Evolutionary conservation across 345 rosid species (phyloP).

Genomic region (Lumnitzera littorea): DNA sequence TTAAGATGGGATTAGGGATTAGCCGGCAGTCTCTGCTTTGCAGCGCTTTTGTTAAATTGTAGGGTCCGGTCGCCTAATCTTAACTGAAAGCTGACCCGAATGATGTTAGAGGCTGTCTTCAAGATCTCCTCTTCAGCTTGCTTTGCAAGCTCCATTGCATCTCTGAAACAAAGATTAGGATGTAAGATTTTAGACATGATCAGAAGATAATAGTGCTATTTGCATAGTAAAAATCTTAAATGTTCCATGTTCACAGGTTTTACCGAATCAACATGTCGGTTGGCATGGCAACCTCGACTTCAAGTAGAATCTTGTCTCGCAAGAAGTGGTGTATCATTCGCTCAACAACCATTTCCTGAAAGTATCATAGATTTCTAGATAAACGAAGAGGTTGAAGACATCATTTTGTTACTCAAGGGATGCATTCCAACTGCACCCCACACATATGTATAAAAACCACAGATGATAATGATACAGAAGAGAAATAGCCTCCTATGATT

Average conservation of each 20-base stretch:
- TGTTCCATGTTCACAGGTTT: neutral
- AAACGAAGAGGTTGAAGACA: too few relatives aligned
- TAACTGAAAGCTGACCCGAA: constrained; percentile 47
- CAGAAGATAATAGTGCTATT: neutral
- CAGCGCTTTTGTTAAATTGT: neutral
- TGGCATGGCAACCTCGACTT: constrained; percentile 40
- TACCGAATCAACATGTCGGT: constrained; percentile 25
- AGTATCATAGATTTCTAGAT: neutral
- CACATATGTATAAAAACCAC: too few relatives aligned
- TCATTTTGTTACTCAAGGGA: too few relatives aligned
- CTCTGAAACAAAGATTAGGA: constrained; percentile 21
- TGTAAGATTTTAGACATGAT: neutral
- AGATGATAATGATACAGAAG: too few relatives aligned
- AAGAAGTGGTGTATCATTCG: constrained; percentile 56
- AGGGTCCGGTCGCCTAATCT: constrained; percentile 40
- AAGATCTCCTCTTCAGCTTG: constrained; percentile 49
- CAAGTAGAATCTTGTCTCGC: constrained; percentile 56
- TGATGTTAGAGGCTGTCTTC: constrained; percentile 33
- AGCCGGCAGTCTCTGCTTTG: too few relatives aligned
- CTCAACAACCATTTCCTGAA: constrained; percentile 60
- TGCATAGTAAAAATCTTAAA: neutral
- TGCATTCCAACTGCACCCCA: too few relatives aligned
- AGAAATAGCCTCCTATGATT: too few relatives aligned
- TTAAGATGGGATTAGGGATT: too few relatives aligned
- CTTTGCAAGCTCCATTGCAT: constrained; percentile 53